Evolutionary conservation across 2,329 filamentous ascomycete species (phyloP), one percentile per base, ranked within the genome.

Genomic region (Trichoderma asperellum): DNA sequence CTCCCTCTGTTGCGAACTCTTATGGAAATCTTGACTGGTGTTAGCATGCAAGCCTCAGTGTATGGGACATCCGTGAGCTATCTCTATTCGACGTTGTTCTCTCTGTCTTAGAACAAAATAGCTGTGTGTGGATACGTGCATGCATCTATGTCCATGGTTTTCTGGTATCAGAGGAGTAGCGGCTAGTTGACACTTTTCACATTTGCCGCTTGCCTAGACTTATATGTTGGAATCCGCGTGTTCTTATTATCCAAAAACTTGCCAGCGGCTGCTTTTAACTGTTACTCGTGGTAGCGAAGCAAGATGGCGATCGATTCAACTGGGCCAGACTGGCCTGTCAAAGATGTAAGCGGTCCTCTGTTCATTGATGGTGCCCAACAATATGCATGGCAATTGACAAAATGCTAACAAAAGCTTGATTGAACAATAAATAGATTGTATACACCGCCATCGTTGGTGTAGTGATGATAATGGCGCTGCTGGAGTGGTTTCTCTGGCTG

Each of bases 401-500:
- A 35, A 37, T 12, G 52, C 63, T 62, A 56, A 70, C 12, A 8
- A 16, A 21, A 57, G 34, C 10, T 35, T 35, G 24, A 40, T 21
- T 60, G 14, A 16, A 16, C 18, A 16, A 16, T 18, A 2, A 14
- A 7, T 73, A 98, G 93, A 94, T 97, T 74, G 84, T 95, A 68
- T 97, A 96, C 78, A 91, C 94, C 10, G 83, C 89, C 68, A 91
- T 97, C 73, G 87, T 97, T 43, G 92, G 92, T 21, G 80, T 91
- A 7, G 84, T 97, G 61, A 93, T 97, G 89, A 75, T 96, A 29
- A 92, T 92, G 70, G 95, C 95, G 2, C 85, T 94, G 35, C 84
- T 98, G 10, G 95, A 98, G 82, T 98, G 96, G 94, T 89, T 97
- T 71, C 87, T 98, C 16, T 97, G 94, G 93, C 86, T 98, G 52